Evolutionary conservation across 345 rosid genomes (phyloP), one percentile per base, ranked within the genome.

Genomic region (Lepidium africanum): DNA sequence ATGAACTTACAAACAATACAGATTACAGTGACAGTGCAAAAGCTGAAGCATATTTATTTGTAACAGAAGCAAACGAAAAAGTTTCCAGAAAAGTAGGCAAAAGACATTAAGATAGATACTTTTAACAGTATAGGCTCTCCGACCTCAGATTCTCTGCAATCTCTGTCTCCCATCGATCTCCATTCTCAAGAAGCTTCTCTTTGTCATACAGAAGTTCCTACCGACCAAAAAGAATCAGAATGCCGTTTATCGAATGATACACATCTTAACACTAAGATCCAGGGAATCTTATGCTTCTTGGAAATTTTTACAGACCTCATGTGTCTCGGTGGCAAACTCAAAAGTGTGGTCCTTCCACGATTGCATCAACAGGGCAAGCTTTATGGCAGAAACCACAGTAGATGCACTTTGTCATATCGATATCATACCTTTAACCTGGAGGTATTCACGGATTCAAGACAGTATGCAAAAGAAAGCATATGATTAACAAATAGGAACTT

Each of bases 301-400:
- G 11, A n/a, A n/a, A 23, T 49, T 35, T 73, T 41, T 11, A 35
- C 69, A 32, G 59, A 87, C 96, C 96, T 91, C 96, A 4, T 89
- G 99, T 64, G 99, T 91, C 82, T 94, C 97, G 0, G 97, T 94
- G 9, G 97, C 83, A 74, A 91, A 94, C 77, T 94, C 97, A 12
- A 94, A n/a, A 91, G 87, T 89, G 87, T 49, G 97, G 99, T 66
- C 97, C 97, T 83, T 94, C 96, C 2, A 94, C 96, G 65, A 91
- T 91, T 70, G 99, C 99, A 76, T 91, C 97, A 64, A 94, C 97
- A 48, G 99, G 99, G 82, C 97, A 94, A 16, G 97, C 97, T 81
- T 91, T 96, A 84, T 91, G 96, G 91, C 97, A 94, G 71, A 91
- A 92, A 42, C 97, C 99, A 74, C 96, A 89, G 77, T 94, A 94